Conservation (phyloP, 495 filamentous ascomycete genomes). For the Trichocladium antarcticum region DNA sequence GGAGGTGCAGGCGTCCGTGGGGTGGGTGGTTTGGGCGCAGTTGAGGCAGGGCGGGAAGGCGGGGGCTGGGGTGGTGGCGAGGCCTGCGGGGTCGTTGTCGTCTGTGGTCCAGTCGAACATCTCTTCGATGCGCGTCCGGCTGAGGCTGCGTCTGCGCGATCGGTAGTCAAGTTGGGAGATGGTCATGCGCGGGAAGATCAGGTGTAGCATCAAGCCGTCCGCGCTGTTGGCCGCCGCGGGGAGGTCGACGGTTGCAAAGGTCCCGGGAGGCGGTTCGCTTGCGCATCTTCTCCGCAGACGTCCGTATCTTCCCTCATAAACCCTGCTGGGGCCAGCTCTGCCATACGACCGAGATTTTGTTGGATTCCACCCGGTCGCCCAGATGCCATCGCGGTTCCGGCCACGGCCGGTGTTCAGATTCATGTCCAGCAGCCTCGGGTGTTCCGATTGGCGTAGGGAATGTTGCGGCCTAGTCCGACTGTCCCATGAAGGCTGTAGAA, state of each 20-base stretch:
- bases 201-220: neutral
- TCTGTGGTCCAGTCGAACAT: constrained; percentile 24
- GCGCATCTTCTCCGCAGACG: constrained; percentile 9
- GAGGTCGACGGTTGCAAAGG: constrained; percentile 4
- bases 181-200: constrained; percentile 22
- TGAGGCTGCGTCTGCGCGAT: constrained; percentile 30
- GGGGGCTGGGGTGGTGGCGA: constrained; percentile 5
- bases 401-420: no score
- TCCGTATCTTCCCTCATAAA: neutral
- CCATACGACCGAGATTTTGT: no score
- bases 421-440: no score
- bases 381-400: no score
- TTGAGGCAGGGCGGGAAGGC: constrained; percentile 24
- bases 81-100: neutral
- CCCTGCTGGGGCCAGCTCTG: neutral
- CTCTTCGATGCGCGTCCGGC: constrained; percentile 27
- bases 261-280: constrained; percentile 19
- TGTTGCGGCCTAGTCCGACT: no score
- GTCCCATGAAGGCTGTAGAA: neutral
- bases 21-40: constrained; percentile 4
- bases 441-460: no score
- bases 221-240: no score
- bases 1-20: constrained; percentile 4
- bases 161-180: constrained; percentile 23
- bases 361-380: no score